phyloP scores from a whole-genome alignment of 805 yeast species.

The Candida tallmaniae region DNA sequence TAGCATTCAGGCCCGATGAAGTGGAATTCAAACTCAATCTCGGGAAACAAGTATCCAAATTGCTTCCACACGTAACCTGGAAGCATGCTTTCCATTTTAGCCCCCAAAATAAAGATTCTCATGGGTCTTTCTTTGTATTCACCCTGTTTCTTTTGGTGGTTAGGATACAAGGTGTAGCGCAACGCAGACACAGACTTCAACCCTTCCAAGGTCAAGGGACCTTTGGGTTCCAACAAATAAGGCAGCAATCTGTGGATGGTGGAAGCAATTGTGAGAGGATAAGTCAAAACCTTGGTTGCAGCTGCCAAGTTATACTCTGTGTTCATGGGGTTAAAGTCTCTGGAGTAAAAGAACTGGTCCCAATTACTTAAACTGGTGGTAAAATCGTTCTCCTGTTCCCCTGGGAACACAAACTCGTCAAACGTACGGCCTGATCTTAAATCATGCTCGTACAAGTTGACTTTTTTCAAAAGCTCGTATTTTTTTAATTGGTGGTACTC shows the following conservation, averaged over 20 bases:
- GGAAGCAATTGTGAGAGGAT: conserved; percentile 86
- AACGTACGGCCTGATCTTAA: conserved; percentile 89
- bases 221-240: conserved; percentile 72
- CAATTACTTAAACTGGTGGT: conserved; percentile 75
- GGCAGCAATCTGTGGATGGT: conserved; percentile 83
- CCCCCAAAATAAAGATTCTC: conserved; percentile 84
- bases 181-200: conserved; percentile 89
- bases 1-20: conserved; percentile 92
- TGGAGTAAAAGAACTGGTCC: conserved; percentile 91
- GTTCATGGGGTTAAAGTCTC: conserved; percentile 94
- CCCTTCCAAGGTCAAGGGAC: conserved; percentile 89
- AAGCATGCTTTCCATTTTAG: conserved; percentile 88
- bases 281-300: conserved; percentile 88
- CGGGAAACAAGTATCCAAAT: conserved; percentile 79
- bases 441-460: conserved; percentile 92
- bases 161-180: conserved; percentile 83
- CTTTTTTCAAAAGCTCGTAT: conserved; percentile 76
- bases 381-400: conserved; percentile 68
- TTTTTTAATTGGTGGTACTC: conserved; percentile 64
- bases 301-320: conserved; percentile 95
- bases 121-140: conserved; percentile 79
- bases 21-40: conserved; percentile 76
- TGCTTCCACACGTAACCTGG: conserved; percentile 97
- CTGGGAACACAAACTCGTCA: conserved; percentile 94
- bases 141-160: conserved; percentile 34